A percentile compares a stretch with the other conserved stretches of the same genome.
Conservation (phyloP, 306 rosid genomes). For the Acmispon strigosus region DNA sequence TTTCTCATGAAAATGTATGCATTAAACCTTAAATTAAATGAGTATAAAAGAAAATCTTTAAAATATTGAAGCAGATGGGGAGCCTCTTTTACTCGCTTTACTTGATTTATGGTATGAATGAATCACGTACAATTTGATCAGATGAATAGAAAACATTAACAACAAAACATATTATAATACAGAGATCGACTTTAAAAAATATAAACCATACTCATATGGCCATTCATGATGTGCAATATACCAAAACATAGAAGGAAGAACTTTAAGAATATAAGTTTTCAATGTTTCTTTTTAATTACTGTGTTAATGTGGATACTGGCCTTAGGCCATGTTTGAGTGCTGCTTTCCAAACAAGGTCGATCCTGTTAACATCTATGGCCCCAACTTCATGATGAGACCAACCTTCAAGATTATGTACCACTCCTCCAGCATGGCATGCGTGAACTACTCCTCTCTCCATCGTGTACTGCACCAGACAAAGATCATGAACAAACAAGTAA, state of each 20-base stretch:
- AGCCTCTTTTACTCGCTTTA: neutral
- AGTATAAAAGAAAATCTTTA: neutral
- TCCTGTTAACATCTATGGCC: slow-evolving; percentile 75
- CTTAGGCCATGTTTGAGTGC: slow-evolving; percentile 79
- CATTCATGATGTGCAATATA: neutral
- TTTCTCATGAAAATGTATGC: neutral
- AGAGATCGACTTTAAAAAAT: neutral
- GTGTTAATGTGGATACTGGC: slow-evolving; percentile 41
- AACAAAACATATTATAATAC: neutral
- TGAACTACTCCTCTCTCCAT: slow-evolving; percentile 97
- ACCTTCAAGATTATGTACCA: slow-evolving; percentile 80
- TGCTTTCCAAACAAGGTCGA: slow-evolving; percentile 90
- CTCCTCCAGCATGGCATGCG: slow-evolving; percentile 99
- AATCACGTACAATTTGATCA: slow-evolving; percentile 14
- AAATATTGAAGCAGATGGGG: neutral
- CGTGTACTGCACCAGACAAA: slow-evolving; percentile 49
- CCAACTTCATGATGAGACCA: slow-evolving; percentile 97
- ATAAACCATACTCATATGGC: slow-evolving; percentile 1
- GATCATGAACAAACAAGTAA: neutral
- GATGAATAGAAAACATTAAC: neutral
- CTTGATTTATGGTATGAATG: neutral
- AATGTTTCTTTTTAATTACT: neutral
- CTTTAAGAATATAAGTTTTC: neutral
- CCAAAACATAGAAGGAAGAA: neutral
- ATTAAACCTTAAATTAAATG: neutral